Base-by-base conservation (phyloP, 2,329 filamentous ascomycete genomes). In the Clonostachys chloroleuca region DNA sequence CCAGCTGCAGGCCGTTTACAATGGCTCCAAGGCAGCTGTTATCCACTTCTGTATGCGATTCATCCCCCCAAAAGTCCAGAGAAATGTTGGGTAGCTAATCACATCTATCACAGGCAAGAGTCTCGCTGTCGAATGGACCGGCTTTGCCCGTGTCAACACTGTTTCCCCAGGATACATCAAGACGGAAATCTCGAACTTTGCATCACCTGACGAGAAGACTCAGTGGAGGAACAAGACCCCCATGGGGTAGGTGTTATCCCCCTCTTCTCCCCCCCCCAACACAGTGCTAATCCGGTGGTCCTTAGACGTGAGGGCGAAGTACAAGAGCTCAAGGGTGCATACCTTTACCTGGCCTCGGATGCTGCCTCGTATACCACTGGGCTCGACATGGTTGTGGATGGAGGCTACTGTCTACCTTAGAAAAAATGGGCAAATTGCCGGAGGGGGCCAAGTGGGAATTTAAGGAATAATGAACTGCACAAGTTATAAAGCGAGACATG, bases 311-410 rank as follows among this genome's bases (percentile, higher is more conserved):
- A 91, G 60, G 89, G 86, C 10, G 74, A 83, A 53, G 72, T 81
- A 4, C 78, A 81, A 50, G 89, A 95, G 72, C 74, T 95, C 56
- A 92, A 92, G 72, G 90, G 88, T 17, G 86, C 86, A 16, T 95
- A 87, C 63, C 68, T 95, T 43, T 94, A 91, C 66, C 73, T 95
- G 48, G 86, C 87, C 16, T 89, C 84, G 13, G 89, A 95, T 65
- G 89, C 89, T 5, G 81, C 85, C n/a, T 87, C 83, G 46, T 95
- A 90, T 68, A 90, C 86, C 16, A 95, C 89, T 9, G 89, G 83
- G 1, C 74, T 79, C 10, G 85, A 91, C 63, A 73, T 94, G 49
- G 69, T 88, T 52, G 79, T 92, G 43, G 89, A 94, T 62, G 88
- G 88, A 50, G 87, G 87, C 47, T 90, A 90, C 65, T 75, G 71